A percentile compares a stretch with the other conserved stretches of the same genome.
Conservation (phyloP, 2,329 filamentous ascomycete species). For the Massarina eburnea region DNA sequence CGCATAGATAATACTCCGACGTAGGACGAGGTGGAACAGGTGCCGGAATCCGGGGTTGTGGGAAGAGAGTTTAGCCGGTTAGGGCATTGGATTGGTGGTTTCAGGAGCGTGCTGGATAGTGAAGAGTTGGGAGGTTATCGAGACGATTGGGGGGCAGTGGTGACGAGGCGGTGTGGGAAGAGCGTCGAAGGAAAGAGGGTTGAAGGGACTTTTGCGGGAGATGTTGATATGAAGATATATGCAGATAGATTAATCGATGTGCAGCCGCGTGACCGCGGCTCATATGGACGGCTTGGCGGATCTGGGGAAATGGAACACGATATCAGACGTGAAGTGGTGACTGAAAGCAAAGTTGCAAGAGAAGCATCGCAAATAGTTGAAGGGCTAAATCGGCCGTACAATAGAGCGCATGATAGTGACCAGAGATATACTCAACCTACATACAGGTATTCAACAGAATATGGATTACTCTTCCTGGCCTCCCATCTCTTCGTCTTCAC, state of each 20-base stretch:
- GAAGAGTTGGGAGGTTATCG: neutral
- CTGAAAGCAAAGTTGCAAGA: too few species aligned
- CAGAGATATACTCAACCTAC: neutral
- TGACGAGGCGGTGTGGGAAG: neutral
- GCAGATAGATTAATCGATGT: slow-evolving; percentile 6
- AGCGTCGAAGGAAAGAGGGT: neutral
- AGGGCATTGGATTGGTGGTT: slow-evolving; percentile 12
- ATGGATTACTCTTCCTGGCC: slow-evolving; percentile 8
- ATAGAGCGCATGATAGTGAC: too few species aligned
- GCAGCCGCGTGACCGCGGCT: slow-evolving; percentile 1
- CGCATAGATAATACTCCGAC: neutral
- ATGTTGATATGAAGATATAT: neutral
- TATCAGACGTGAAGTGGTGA: neutral
- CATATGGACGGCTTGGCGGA: slow-evolving; percentile 6
- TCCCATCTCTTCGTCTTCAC: slow-evolving; percentile 32
- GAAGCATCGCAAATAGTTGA: too few species aligned
- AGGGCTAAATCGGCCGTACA: too few species aligned
- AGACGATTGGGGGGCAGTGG: neutral
- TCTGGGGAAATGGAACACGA: slow-evolving; percentile 5
- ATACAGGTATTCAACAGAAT: neutral
- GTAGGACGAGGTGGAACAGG: neutral
- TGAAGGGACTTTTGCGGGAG: neutral
- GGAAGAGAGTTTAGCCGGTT: slow-evolving; percentile 5
- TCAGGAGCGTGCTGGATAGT: slow-evolving; percentile 6
- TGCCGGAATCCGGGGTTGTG: slow-evolving; percentile 2